Base-by-base conservation (phyloP, 2,329 filamentous ascomycete species). In the Paraphoma chrysanthemicola region DNA sequence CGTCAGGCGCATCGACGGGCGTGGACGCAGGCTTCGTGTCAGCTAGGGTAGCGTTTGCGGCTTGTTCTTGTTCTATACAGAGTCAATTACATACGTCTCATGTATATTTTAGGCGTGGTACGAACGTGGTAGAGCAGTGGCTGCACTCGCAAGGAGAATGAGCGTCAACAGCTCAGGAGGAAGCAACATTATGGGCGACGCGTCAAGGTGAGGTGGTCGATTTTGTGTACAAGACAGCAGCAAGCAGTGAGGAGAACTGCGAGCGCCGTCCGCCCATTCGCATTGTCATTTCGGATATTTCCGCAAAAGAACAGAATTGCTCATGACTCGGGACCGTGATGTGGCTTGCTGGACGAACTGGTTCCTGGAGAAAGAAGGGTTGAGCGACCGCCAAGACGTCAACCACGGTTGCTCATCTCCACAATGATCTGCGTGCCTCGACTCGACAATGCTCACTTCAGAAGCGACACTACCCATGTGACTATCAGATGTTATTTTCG, bases 101-200 rank as follows among this genome's bases (percentile, higher is more conserved):
- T 50, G 11, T 23, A 28, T 30, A 38, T 6, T 11, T 18, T 23
- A 2, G 18, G n/a, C 11, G 14, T 11, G 6, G 7, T 12, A 29
- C 58, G 18, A 55, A 68, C 65, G 57, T 44, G 53, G 58, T 38
- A 58, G 45, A 23, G 62, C 57, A 30, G 41, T 44, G 9, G 60
- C 57, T 39, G 29, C 42, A n/a, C 48, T 48, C 8, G 57, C 44
- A 1, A 68, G 44, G 9, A 64, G 44, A 39, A 67, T 48, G 43
- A 68, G 48, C 29, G 56, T 54, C 23, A 62, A 47, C 23, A 70
- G 33, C 47, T 62, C 62, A n/a, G 50, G 41, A 6, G 55, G 60
- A 33, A 66, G 58, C 55, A 60, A 59, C 51, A 51, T 60, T 14
- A 23, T 23, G 23, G 23, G 23, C 23, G 23, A 23, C 23, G 23